Evolutionary conservation across 176 grass and related monocot species (phyloP).

Genomic region (Bonia amplexicaulis): DNA sequence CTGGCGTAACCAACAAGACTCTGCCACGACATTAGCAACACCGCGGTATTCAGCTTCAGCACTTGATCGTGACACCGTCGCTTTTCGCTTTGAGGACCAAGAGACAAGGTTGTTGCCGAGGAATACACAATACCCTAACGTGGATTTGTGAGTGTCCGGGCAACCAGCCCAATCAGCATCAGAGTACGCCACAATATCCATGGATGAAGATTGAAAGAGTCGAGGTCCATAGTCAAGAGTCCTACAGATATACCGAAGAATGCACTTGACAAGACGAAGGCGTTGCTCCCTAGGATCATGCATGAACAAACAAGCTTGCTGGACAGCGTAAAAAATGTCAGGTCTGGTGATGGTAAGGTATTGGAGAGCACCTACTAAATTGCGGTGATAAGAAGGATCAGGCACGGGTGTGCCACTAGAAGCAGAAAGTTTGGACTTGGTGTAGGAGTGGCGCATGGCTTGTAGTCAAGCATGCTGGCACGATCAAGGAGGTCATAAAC

Average conservation of each 20-base stretch:
- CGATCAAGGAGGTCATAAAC: neutral
- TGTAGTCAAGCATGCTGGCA: neutral
- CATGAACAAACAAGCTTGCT: neutral
- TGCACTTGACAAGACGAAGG: neutral
- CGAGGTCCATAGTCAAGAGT: neutral
- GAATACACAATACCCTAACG: neutral
- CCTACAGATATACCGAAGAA: neutral
- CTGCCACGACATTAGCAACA: neutral
- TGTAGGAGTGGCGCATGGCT: neutral
- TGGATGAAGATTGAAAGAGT: neutral
- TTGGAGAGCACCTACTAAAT: neutral
- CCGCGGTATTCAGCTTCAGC: neutral
- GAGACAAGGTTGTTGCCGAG: neutral
- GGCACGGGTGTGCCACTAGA: neutral
- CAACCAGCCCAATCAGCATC: neutral
- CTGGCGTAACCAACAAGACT: neutral
- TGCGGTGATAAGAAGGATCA: neutral
- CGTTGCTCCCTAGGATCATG: neutral
- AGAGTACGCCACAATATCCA: neutral
- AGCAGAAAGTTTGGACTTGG: neutral
- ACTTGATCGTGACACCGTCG: neutral
- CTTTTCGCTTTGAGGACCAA: neutral
- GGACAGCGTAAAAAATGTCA: neutral
- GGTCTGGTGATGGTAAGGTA: neutral
- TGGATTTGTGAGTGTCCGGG: neutral